Percentiles rank a stretch among this genome's conserved stretches.
These are phyloP conservation scores for Holtermanniella nyarrowii DNA, from an alignment of 768 basidiomycete genomes.

Conservation along the genomic window DNA sequence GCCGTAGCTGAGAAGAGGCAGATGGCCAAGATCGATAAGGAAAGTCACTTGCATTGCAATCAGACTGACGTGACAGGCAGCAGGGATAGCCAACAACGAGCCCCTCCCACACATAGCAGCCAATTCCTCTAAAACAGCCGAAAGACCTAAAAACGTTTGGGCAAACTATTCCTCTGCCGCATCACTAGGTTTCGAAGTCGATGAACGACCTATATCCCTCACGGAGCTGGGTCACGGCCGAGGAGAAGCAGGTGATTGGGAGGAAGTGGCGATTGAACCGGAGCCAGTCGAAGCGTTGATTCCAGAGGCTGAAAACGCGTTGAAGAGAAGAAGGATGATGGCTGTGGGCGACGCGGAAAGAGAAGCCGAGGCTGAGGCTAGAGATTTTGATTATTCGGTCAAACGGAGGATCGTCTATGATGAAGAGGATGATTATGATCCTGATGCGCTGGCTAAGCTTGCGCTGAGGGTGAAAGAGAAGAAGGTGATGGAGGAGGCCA, in stretches of 20 bases:
- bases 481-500: slow-evolving; percentile 12
- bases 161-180: slow-evolving; percentile 81
- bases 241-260: slow-evolving; percentile 12
- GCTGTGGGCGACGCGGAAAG: slow-evolving; percentile 13
- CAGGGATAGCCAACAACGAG: no score
- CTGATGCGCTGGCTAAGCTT: slow-evolving; percentile 53
- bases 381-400: slow-evolving; percentile 59
- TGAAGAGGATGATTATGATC: slow-evolving; percentile 73
- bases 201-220: slow-evolving; percentile 57
- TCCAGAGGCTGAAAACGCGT: slow-evolving; percentile 10
- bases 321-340: slow-evolving; percentile 52
- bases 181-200: slow-evolving; percentile 69
- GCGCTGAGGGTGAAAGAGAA: slow-evolving; percentile 46
- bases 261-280: slow-evolving; percentile 9
- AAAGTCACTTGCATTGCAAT: slow-evolving; percentile 31
- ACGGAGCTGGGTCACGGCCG: slow-evolving; percentile 51
- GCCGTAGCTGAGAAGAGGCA: slow-evolving; percentile 62
- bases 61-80: no score
- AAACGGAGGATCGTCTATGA: slow-evolving; percentile 51
- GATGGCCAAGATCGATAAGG: slow-evolving; percentile 76
- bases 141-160: slow-evolving; percentile 43
- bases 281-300: background rate
- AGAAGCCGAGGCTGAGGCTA: slow-evolving; percentile 36
- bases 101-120: no score
- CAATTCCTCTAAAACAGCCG: slow-evolving; percentile 32